These are phyloP conservation scores for Talaromyces trachyspermus DNA, from an alignment of 495 filamentous ascomycete genomes.

Conservation along the genomic window DNA sequence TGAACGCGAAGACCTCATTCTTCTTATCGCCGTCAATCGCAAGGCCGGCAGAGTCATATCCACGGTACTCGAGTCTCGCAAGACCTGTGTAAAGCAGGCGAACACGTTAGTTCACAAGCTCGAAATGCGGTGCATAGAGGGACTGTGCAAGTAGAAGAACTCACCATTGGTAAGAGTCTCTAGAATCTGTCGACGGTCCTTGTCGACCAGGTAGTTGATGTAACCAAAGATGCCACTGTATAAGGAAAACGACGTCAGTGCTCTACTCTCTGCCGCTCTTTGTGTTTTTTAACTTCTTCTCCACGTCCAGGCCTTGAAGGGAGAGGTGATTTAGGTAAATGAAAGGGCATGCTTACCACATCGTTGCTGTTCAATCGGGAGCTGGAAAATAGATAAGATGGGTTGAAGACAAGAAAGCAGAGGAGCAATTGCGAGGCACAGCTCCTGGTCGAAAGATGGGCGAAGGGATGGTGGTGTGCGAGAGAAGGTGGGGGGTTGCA, in stretches of 20 bases:
- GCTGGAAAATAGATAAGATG: too few species aligned
- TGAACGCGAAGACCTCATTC: conserved; percentile 93
- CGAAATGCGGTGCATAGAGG: conserved; percentile 5
- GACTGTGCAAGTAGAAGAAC: conserved; percentile 15
- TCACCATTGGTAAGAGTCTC: conserved; percentile 92
- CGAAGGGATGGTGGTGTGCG: background rate
- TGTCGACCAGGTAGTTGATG: conserved; percentile 85
- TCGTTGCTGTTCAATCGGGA: background rate
- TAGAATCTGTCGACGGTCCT: conserved; percentile 90
- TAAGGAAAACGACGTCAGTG: background rate
- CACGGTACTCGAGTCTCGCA: conserved; percentile 85
- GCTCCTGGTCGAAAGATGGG: background rate
- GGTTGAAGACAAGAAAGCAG: too few species aligned
- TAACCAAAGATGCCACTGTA: conserved; percentile 97
- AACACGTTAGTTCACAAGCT: conserved; percentile 1
- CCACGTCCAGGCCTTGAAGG: background rate
- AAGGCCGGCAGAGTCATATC: conserved; percentile 94
- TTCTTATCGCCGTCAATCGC: conserved; percentile 98
- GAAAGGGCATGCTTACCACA: conserved; percentile 6
- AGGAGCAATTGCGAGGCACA: background rate
- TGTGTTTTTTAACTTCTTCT: background rate
- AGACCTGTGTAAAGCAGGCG: conserved; percentile 51
- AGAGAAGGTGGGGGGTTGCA: conserved; percentile 5
- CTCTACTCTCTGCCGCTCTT: too few species aligned
- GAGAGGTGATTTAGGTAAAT: background rate